A percentile compares a stretch with the other conserved stretches of the same genome.
Conservation (phyloP, 306 rosid genomes). For the Citrullus colocynthis region DNA sequence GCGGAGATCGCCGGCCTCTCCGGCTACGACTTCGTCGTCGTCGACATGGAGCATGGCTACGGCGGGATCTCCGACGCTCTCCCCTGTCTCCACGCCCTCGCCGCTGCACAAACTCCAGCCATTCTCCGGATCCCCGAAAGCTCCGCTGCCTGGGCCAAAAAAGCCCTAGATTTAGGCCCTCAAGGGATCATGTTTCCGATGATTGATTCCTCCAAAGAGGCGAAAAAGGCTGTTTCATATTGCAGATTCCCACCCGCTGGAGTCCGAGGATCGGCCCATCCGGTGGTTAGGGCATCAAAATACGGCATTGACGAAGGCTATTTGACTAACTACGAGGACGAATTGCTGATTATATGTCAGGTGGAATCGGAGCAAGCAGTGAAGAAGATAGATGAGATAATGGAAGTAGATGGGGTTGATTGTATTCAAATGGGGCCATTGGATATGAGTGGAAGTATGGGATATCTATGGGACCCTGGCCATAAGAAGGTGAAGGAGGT, state of each 20-base stretch:
- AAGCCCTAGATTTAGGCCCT: slow-evolving; percentile 77
- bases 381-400: slow-evolving; percentile 26
- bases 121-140: slow-evolving; percentile 57
- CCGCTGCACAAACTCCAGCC: slow-evolving; percentile 53
- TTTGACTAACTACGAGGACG: slow-evolving; percentile 43
- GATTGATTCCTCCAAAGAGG: slow-evolving; percentile 46
- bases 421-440: slow-evolving; percentile 77
- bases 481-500: slow-evolving; percentile 48
- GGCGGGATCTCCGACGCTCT: slow-evolving; percentile 57
- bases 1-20: slow-evolving; percentile 69
- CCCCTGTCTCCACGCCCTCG: slow-evolving; percentile 56
- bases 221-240: slow-evolving; percentile 50
- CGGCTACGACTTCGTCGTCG: slow-evolving; percentile 64
- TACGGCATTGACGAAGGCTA: slow-evolving; percentile 75
- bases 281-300: slow-evolving; percentile 51
- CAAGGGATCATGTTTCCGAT: slow-evolving; percentile 79
- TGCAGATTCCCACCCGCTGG: slow-evolving; percentile 64
- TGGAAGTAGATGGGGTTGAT: slow-evolving; percentile 66
- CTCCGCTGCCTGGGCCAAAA: slow-evolving; percentile 66
- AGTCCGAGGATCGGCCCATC: slow-evolving; percentile 67
- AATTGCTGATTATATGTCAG: slow-evolving; percentile 60
- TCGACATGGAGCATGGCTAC: slow-evolving; percentile 85
- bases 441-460: slow-evolving; percentile 80
- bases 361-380: slow-evolving; percentile 48
- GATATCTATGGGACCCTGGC: slow-evolving; percentile 63